Percentiles rank a stretch among this genome's conserved stretches.
Evolutionary conservation across 2,329 filamentous ascomycete genomes (phyloP).

Genomic region (Aureobasidium sp.): DNA sequence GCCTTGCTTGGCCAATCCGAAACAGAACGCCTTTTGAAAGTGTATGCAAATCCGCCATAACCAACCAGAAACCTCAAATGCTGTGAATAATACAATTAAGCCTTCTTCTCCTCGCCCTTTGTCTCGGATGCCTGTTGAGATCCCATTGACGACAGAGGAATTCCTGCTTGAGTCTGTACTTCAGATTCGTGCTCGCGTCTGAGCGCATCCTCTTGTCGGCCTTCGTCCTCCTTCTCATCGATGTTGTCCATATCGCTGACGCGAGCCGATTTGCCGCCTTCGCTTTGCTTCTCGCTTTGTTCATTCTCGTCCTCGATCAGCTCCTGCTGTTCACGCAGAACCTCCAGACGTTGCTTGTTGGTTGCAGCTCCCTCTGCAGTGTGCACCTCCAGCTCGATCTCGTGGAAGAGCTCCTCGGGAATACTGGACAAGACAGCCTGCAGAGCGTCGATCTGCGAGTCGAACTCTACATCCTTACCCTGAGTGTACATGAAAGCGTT

Average conservation of each 20-base stretch:
- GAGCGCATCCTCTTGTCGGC: slow-evolving; percentile 25
- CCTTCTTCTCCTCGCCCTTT: slow-evolving; percentile 12
- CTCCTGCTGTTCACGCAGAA: slow-evolving; percentile 96
- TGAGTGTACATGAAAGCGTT: slow-evolving; percentile 97
- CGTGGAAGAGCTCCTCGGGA: slow-evolving; percentile 97
- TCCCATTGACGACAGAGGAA: background rate
- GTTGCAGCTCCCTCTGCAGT: slow-evolving; percentile 94
- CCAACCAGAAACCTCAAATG: slow-evolving; percentile 6
- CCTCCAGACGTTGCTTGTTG: slow-evolving; percentile 97
- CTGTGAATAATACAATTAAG: background rate
- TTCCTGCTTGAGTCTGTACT: slow-evolving; percentile 14
- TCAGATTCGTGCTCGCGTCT: slow-evolving; percentile 23
- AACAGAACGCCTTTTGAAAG: slow-evolving; percentile 5
- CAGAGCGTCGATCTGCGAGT: slow-evolving; percentile 85
- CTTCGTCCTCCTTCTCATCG: slow-evolving; percentile 76
- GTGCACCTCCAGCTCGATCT: slow-evolving; percentile 97
- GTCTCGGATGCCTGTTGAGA: background rate
- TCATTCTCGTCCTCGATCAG: slow-evolving; percentile 95
- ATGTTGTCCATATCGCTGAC: slow-evolving; percentile 81
- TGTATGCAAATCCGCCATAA: background rate
- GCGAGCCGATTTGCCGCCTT: slow-evolving; percentile 46
- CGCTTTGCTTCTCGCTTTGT: slow-evolving; percentile 76
- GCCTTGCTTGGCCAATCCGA: background rate
- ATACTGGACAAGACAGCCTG: slow-evolving; percentile 90
- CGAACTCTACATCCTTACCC: slow-evolving; percentile 74